Base-by-base conservation (phyloP, 768 basidiomycete genomes). In the Boletus vermiculosoides region DNA sequence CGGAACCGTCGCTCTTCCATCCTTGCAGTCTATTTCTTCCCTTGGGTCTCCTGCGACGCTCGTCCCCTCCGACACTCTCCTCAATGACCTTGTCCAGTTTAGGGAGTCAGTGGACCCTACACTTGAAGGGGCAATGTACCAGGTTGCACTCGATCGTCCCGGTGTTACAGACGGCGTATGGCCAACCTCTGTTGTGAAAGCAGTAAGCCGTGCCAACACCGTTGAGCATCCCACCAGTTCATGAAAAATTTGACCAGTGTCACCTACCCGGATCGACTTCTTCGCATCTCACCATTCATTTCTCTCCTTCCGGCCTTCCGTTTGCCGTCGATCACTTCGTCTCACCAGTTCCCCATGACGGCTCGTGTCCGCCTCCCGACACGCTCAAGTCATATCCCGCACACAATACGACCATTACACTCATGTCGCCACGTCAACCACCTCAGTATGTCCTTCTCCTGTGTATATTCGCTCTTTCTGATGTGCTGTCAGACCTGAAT, bases 301-400 rank as follows among this genome's bases (percentile, higher is more conserved):
- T 82, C 52, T 70, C 76, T 13, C 67, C 74, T 16, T 76, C 71
- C 25, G 72, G 76, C 45, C 68, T 69, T 52, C 85, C 87, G n/a
- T 83, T 82, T 67, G 81, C 85, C 45, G 65, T 92, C 52, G 86
- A 90, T 66, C 88, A 91, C 67, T 89, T 87, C 63, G 75, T 91
- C 23, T 78, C 78, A 36, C 84, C 89, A 33, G 76, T 84, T 42
- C 82, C 87, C n/a, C 83, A 80, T 66, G 79, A 88, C 65, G 90
- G 88, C 55, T 71, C 82, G 39, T 93, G 91, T 67, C 83, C 65
- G 25, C 33, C 61, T 52, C 44, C 59, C 18, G 56, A 60, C 50
- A 44, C 73, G 9, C 61, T 31, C 54, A 63, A 55, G 48, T 63
- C 57, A 44, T 66, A 70, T 68, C 67, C 73, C 58, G 64, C 75